Conservation (phyloP, 1,284 basidiomycete species). For the Leccinum pallidistipes region DNA sequence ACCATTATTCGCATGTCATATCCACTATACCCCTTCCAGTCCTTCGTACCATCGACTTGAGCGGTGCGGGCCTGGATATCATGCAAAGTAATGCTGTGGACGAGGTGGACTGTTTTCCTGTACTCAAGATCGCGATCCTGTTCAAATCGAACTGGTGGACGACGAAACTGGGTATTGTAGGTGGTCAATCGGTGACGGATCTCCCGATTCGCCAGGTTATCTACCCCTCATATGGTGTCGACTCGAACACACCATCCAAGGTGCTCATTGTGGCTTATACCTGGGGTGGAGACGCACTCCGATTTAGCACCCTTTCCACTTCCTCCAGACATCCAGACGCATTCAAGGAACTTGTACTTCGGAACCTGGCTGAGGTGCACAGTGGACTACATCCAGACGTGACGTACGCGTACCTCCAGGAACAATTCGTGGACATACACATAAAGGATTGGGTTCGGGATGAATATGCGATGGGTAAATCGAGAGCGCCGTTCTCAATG, state of each 20-base stretch:
- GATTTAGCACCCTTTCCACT: background rate
- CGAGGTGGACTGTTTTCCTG: constrained; percentile 30
- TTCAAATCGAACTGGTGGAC: background rate
- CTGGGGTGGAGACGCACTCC: background rate
- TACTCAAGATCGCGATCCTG: background rate
- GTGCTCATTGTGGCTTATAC: constrained; percentile 18
- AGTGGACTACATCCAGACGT: background rate
- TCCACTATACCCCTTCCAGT: constrained; percentile 18
- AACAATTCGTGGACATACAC: constrained; percentile 9
- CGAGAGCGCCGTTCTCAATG: background rate
- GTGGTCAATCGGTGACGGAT: constrained; percentile 38
- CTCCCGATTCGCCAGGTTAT: constrained; percentile 32
- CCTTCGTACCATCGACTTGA: constrained; percentile 7
- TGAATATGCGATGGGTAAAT: constrained; percentile 5
- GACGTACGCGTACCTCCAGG: background rate
- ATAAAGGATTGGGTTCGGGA: constrained; percentile 14
- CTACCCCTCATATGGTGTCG: constrained; percentile 26
- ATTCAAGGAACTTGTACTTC: constrained; percentile 12
- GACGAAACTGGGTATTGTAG: constrained; percentile 8
- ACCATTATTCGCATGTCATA: constrained; percentile 18
- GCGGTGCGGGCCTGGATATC: background rate
- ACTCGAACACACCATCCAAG: constrained; percentile 21
- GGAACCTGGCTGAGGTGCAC: background rate
- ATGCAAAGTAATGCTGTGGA: background rate
- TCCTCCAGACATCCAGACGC: background rate